Evolutionary conservation across 106 monocot species (phyloP), one percentile per base, ranked within the genome.

Genomic region (Triglochin maritima): DNA sequence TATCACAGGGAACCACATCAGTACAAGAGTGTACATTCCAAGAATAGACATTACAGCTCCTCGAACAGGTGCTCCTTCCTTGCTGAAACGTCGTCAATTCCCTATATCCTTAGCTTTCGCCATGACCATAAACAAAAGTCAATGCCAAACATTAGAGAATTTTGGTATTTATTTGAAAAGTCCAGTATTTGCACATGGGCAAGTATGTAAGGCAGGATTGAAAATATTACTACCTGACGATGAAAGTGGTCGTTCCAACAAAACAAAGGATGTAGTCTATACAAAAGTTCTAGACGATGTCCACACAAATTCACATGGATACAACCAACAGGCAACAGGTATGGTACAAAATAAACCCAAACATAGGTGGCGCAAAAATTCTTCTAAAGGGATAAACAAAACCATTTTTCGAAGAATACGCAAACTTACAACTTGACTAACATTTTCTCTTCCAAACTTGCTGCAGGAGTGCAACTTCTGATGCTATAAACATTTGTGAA

Each of bases 61-160:
- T 43, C 6, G 44, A 8, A 62, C 61, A 8, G 43, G 61, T 44
- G 8, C 43, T 43, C 4, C 0, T 41, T 62, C 44, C 29, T 0
- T 6, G 3, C 43, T 62, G 4, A 62, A 62, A 57, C 7, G 61
- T 8, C 29, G 29, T 6, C 61, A 62, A 62, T 62, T 42, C 12
- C 61, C 61, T 1, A 12, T 62, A 41, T 4, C 6, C 5, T 6
- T 62, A 41, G 61, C 4, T 29, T 42, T 62, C 44, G 61, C 61
- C 4, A 62, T 62, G 61, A 62, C 61, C 3, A 44, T 62, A 43
- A 62, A 62, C 15, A 62, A 62, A 62, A 62, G 61, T 12, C 29
- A 62, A 4, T 17, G 61, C 7, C 43, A 62, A 12, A 58, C 14
- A 5, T 58, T 58, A 12, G 14, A 58, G 3, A n/a, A 12, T 8